A percentile compares a stretch with the other conserved stretches of the same genome.
Conservation (phyloP, 2,329 filamentous ascomycete species). For the Aureobasidium mangrovei region DNA sequence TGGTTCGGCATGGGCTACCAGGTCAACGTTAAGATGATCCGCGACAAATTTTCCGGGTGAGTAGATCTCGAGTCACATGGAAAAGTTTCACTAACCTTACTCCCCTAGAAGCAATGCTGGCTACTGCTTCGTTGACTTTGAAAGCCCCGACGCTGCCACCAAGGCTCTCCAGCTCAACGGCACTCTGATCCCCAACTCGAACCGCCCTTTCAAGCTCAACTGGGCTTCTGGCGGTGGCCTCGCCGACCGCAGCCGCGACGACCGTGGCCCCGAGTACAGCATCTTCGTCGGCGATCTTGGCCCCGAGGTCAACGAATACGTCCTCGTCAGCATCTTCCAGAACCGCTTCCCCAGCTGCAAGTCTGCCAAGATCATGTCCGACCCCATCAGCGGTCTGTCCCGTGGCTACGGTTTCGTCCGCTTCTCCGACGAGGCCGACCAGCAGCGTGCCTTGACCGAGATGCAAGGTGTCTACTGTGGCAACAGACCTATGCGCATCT, state of each 20-base stretch:
- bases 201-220: conserved; percentile 95
- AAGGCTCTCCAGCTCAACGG: conserved; percentile 91
- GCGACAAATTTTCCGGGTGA: conserved; percentile 97
- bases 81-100: conserved; percentile 12
- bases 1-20: conserved; percentile 89
- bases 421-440: conserved; percentile 90
- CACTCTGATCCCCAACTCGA: conserved; percentile 82
- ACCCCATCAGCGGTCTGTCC: conserved; percentile 94
- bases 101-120: conserved; percentile 70
- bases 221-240: conserved; percentile 96
- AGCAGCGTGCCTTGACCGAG: conserved; percentile 89
- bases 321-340: conserved; percentile 94
- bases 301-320: conserved; percentile 97
- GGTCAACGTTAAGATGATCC: conserved; percentile 99
- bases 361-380: conserved; percentile 99
- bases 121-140: conserved; percentile 97
- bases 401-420: conserved; percentile 97
- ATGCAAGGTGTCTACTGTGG: conserved; percentile 99
- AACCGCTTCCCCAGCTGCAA: conserved; percentile 95
- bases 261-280: conserved; percentile 89
- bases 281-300: conserved; percentile 98
- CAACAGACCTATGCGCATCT: conserved; percentile 97
- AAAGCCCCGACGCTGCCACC: conserved; percentile 69
- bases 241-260: conserved; percentile 90
- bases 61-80: conserved; percentile 21